Evolutionary conservation across 1,284 basidiomycete genomes (phyloP).

Genomic region (Ceratobasidium sp.): DNA sequence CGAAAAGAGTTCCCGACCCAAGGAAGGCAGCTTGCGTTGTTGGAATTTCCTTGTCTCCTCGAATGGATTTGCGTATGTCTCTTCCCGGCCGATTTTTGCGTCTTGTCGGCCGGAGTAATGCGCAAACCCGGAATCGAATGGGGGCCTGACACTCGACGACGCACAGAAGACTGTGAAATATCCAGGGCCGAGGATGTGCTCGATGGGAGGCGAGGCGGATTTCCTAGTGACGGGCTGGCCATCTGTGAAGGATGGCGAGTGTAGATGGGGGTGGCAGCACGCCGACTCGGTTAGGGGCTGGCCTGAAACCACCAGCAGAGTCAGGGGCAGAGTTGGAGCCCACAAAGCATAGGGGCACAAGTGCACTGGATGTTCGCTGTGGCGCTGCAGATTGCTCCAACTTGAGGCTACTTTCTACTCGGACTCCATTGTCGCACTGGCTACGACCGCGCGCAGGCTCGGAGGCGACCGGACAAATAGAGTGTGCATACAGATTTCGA

Average conservation of each 20-base stretch:
- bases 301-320: constrained; percentile 4
- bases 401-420: not conserved
- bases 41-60: not conserved
- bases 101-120: not conserved
- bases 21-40: constrained; percentile 13
- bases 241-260: not conserved
- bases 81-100: not conserved
- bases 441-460: not conserved
- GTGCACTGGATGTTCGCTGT: not conserved
- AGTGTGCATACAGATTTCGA: constrained; percentile 16
- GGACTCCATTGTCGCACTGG: constrained; percentile 17
- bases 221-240: constrained; percentile 11
- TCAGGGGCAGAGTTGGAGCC: not conserved
- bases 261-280: constrained; percentile 4
- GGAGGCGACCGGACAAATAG: not conserved
- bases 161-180: constrained; percentile 14
- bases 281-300: constrained; percentile 7
- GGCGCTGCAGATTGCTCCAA: not conserved
- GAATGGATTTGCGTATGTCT: constrained; percentile 14
- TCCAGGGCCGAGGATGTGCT: constrained; percentile 14
- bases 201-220: not conserved
- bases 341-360: not conserved
- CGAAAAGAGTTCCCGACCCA: constrained; percentile 23
- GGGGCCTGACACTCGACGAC: constrained; percentile 28
- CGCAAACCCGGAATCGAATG: not conserved